Conservation (phyloP, 192 early-diverging fungal species). For the Podila verticillata region DNA sequence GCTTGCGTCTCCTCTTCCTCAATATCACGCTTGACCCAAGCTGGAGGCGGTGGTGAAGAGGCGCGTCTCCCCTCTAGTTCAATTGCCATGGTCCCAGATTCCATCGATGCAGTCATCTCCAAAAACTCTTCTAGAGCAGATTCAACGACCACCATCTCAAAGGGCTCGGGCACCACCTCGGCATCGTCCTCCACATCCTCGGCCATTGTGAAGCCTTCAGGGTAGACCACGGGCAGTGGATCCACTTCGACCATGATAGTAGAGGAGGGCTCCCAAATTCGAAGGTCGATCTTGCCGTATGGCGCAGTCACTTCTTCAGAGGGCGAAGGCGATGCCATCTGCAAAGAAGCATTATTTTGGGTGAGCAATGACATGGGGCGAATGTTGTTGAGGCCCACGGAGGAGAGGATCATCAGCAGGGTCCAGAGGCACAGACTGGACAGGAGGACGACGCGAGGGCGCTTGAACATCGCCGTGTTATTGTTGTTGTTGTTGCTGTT, state of each 20-base stretch:
- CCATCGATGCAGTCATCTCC: not conserved
- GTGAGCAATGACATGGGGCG: not conserved
- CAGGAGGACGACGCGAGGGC: slow-evolving; percentile 28
- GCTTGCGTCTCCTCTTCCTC: not conserved
- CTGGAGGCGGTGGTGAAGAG: not conserved
- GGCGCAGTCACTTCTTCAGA: not conserved
- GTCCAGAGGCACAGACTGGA: slow-evolving; percentile 39
- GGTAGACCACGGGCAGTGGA: not conserved
- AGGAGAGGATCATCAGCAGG: slow-evolving; percentile 26
- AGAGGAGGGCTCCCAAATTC: slow-evolving; percentile 6
- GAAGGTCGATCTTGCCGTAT: not conserved
- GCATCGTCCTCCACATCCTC: not conserved
- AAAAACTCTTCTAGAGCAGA: not conserved
- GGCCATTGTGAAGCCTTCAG: not conserved
- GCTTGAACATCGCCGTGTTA: not conserved
- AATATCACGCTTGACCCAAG: not conserved
- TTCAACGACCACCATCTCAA: not conserved
- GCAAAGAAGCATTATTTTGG: not conserved
- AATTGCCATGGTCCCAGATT: not conserved
- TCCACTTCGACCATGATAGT: slow-evolving; percentile 11
- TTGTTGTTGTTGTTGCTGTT: not conserved
- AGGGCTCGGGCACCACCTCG: not conserved
- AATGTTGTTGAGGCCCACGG: slow-evolving; percentile 17
- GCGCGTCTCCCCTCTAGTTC: not conserved
- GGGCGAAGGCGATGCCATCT: not conserved